Evolutionary conservation across 2,329 filamentous ascomycete species (phyloP), one percentile per base, ranked within the genome.

Genomic region (Verticillium nonalfalfae): DNA sequence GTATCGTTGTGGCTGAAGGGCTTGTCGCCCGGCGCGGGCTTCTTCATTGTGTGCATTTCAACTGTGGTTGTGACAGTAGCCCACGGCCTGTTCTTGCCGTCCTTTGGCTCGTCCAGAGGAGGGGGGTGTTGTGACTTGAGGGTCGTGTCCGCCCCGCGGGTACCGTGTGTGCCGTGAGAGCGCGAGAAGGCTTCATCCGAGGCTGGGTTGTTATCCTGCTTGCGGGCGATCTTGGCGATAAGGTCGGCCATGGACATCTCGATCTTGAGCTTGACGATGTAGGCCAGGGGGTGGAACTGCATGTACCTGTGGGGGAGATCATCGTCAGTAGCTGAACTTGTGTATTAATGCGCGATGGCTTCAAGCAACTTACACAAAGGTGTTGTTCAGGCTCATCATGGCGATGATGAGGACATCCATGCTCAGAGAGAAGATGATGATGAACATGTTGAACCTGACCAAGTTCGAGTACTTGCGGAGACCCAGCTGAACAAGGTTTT

Each of bases 191-290:
- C 15, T 15, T 58, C 26, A 13, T 34, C 26, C 5, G 26, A 31
- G 55, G 55, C 55, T 1, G 55, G 36, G 38, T 58, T 58, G 13
- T 31, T 31, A 4, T 45, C 21, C 1, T 34, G 57, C 52, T 56
- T 54, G 21, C 60, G 64, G 6, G 70, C 70, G 26, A 78, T 70
- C 62, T 63, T 63, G 31, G 56, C 62, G 63, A 83, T 83, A 14
- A 83, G 76, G 56, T 78, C 77, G 61, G 81, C 80, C 79, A 83
- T 82, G 6, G 76, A 77, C 75, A 83, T 78, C 67, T 83, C 81
- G 65, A 83, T 83, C 65, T 83, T 79, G 54, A 83, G 74, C 60
- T 83, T 83, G 56, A 82, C 78, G 14, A 79, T 74, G 65, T 82
- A 83, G 14, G 79, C 80, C 2, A 83, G 70, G 0, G 81, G 80